A percentile compares a stretch with the other conserved stretches of the same genome.
phyloP scores from a whole-genome alignment of 805 yeast genomes.

The Ascoidea rubescens region DNA sequence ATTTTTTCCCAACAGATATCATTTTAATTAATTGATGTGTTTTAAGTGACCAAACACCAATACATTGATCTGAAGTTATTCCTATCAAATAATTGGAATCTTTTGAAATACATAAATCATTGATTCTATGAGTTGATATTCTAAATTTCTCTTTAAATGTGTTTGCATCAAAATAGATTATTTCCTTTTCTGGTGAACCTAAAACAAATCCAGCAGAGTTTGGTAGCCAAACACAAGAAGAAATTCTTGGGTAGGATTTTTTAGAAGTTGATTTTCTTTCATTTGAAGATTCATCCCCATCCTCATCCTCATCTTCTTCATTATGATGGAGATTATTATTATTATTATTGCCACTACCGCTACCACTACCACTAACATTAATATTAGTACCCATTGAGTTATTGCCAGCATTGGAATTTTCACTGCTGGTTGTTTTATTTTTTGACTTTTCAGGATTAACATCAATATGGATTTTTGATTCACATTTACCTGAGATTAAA shows the following conservation, averaged over 20 bases:
- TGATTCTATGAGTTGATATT: slow-evolving; percentile 34
- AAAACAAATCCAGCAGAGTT: slow-evolving; percentile 40
- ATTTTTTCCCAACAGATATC: slow-evolving; percentile 37
- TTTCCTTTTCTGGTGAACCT: slow-evolving; percentile 66
- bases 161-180: slow-evolving; percentile 30
- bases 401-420: slow-evolving; percentile 13
- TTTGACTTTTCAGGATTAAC: slow-evolving; percentile 11
- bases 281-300: background rate
- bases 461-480: slow-evolving; percentile 10
- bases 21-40: slow-evolving; percentile 27
- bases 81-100: slow-evolving; percentile 50
- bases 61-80: slow-evolving; percentile 47
- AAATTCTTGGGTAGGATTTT: slow-evolving; percentile 19
- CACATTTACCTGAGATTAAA: slow-evolving; percentile 24
- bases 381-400: slow-evolving; percentile 1
- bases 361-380: slow-evolving; percentile 6
- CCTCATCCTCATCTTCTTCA: background rate
- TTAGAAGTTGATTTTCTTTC: background rate
- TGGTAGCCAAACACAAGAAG: slow-evolving; percentile 64
- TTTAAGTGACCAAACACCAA: slow-evolving; percentile 44
- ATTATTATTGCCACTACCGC: slow-evolving; percentile 1
- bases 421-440: slow-evolving; percentile 5
- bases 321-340: no score
- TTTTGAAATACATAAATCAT: slow-evolving; percentile 53
- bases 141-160: slow-evolving; percentile 16